These are phyloP conservation scores for Thermomucor indicae-seudaticae DNA, from an alignment of 371 early-diverging fungal genomes.

Conservation along the genomic window DNA sequence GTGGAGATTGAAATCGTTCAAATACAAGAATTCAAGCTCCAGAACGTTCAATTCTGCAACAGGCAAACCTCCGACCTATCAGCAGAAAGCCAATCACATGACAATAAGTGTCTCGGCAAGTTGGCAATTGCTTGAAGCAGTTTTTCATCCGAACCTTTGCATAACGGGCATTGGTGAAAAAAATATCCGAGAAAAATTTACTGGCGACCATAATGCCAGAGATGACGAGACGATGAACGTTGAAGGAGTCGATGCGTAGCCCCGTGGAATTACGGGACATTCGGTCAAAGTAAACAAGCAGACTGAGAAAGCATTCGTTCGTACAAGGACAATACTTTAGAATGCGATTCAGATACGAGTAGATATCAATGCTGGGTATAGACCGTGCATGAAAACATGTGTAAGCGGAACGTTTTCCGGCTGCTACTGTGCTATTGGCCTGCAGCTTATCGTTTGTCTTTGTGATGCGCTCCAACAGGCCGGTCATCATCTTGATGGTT, in stretches of 20 bases:
- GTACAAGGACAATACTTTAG: slow-evolving; percentile 81
- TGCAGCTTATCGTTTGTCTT: slow-evolving; percentile 37
- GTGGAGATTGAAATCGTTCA: slow-evolving; percentile 73
- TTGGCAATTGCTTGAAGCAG: background rate
- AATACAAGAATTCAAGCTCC: slow-evolving; percentile 80
- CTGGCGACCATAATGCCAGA: slow-evolving; percentile 63
- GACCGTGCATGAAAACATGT: slow-evolving; percentile 72
- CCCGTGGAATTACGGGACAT: slow-evolving; percentile 58
- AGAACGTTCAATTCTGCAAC: slow-evolving; percentile 85
- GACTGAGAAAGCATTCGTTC: slow-evolving; percentile 71
- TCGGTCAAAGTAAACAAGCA: slow-evolving; percentile 74
- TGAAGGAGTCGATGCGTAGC: slow-evolving; percentile 63
- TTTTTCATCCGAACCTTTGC: slow-evolving; percentile 45
- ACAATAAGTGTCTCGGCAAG: slow-evolving; percentile 3
- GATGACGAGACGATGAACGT: slow-evolving; percentile 79
- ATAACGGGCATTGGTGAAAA: slow-evolving; percentile 77
- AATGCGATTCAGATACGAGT: slow-evolving; percentile 68
- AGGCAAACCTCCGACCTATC: slow-evolving; percentile 90
- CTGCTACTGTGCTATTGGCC: too few species aligned
- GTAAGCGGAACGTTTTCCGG: too few species aligned
- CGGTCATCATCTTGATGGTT: slow-evolving; percentile 40
- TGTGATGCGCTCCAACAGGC: slow-evolving; percentile 36
- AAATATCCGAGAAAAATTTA: slow-evolving; percentile 78
- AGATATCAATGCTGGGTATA: slow-evolving; percentile 76
- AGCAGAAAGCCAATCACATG: background rate